Percentiles rank a stretch among this genome's conserved stretches.
Evolutionary conservation across 2,329 filamentous ascomycete species (phyloP).

Genomic region (Aspergillus sergii): DNA sequence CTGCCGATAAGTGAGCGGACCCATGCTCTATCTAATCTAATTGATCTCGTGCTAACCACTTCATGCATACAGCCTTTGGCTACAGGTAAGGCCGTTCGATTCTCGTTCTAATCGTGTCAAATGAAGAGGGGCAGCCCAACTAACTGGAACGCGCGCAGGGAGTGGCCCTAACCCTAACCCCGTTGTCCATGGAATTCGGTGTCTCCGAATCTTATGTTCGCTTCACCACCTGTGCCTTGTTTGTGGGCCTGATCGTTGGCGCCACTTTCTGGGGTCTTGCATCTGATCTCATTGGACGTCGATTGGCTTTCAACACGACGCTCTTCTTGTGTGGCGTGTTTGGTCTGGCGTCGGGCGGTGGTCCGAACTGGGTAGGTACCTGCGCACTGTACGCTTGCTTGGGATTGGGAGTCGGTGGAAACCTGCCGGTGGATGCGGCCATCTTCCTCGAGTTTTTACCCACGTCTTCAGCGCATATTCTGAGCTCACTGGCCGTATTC

Average conservation of each 20-base stretch:
- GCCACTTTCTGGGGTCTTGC: constrained; percentile 79
- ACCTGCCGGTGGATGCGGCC: constrained; percentile 77
- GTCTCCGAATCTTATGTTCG: constrained; percentile 71
- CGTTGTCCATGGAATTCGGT: constrained; percentile 72
- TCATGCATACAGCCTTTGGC: constrained; percentile 61
- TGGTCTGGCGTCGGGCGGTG: constrained; percentile 70
- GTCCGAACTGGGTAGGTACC: constrained; percentile 65
- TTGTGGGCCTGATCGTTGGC: constrained; percentile 73
- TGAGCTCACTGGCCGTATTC: constrained; percentile 77
- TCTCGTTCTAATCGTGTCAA: not conserved
- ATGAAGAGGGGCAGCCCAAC: not conserved
- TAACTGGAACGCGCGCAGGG: constrained; percentile 52
- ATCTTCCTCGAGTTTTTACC: constrained; percentile 82
- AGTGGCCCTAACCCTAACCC: constrained; percentile 74
- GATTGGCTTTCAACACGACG: constrained; percentile 77
- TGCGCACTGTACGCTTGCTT: constrained; percentile 62
- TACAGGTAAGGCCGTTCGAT: constrained; percentile 56
- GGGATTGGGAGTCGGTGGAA: constrained; percentile 72
- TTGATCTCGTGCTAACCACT: constrained; percentile 15
- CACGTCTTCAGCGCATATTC: constrained; percentile 65
- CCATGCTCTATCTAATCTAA: not conserved
- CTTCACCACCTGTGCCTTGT: constrained; percentile 76
- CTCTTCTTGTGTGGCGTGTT: constrained; percentile 74
- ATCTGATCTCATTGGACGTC: constrained; percentile 74
- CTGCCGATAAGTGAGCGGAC: constrained; percentile 72